Base-by-base conservation (phyloP, 371 early-diverging fungal genomes). In the Smittium culicis region DNA sequence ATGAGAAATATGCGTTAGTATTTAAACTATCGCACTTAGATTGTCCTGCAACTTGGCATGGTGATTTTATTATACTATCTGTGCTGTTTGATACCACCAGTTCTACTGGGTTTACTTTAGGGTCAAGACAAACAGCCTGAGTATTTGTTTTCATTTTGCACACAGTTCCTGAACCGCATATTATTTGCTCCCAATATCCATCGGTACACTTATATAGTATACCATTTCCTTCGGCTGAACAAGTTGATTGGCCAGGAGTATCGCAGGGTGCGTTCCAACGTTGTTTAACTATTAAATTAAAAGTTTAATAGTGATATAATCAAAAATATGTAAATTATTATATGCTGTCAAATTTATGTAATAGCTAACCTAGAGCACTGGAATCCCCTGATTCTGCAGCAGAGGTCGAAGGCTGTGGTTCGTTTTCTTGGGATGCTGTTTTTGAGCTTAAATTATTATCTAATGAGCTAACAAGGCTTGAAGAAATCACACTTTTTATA, bases 81-180 rank as follows among this genome's bases (percentile, higher is more conserved):
- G 45, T 45, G 20, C 14, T 14, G 20, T 45, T 45, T 8, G 14
- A 14, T 45, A 20, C 45, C 20, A 45, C 45, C 20, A 45, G 45
- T 45, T 45, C 20, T 45, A 20, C 20, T 14, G 45, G 45, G 45
- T 45, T 45, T 17, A 20, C 63, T 8, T 11, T 24, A 8, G n/a
- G 33, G 8, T 32, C 34, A 32, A 62, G 11, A 62, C 63, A 62
- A 24, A 62, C 31, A 3, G 63, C 63, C 31, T 62, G 32, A 24
- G n/a, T n/a, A 11, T 27, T 24, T 3, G 32, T 33, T 62, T 33
- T n/a, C n/a, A 32, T 62, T 20, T 8, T 67, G 73, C 61, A 57
- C 65, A 32, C 67, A 57, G 35, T 34, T 25, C 14, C 34, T 8
- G 27, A 45, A n/a, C 56, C 62, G 5, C 62, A 55, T 33, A 33